phyloP scores from a whole-genome alignment of 78 protist species.

The Protostelium mycophagum region DNA sequence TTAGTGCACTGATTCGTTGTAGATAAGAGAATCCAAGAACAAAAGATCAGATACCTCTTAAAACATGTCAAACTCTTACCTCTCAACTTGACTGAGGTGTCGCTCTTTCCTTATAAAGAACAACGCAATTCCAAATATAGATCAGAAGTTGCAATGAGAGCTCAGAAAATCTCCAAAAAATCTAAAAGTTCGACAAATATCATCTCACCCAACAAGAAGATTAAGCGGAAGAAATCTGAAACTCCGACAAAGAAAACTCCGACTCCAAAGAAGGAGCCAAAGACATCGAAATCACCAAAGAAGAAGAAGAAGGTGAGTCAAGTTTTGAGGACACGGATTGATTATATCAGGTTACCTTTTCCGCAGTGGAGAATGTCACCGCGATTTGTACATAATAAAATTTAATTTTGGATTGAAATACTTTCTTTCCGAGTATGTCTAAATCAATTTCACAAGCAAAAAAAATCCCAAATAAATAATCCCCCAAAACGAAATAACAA shows the following conservation, averaged over 20 bases:
- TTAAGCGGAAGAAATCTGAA: background rate
- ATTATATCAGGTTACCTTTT: too few relatives aligned
- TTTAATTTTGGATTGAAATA: too few relatives aligned
- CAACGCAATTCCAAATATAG: background rate
- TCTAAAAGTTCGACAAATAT: background rate
- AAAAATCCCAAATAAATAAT: too few relatives aligned
- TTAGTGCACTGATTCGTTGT: background rate
- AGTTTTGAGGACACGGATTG: too few relatives aligned
- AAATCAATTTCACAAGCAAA: too few relatives aligned
- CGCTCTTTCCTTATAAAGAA: background rate
- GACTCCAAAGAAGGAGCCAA: background rate
- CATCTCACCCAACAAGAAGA: background rate
- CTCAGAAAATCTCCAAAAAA: background rate
- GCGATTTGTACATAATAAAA: too few relatives aligned
- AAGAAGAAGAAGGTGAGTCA: background rate
- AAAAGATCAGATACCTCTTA: background rate
- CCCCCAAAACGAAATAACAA: too few relatives aligned
- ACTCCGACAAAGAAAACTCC: background rate
- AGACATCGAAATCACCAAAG: background rate
- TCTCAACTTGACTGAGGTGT: background rate
- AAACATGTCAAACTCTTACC: background rate
- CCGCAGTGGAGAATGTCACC: too few relatives aligned
- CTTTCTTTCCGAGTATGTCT: too few relatives aligned
- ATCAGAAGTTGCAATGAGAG: background rate
- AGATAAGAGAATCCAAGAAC: background rate